phyloP scores from a whole-genome alignment of 306 rosid species.

The Albizia julibrissin region DNA sequence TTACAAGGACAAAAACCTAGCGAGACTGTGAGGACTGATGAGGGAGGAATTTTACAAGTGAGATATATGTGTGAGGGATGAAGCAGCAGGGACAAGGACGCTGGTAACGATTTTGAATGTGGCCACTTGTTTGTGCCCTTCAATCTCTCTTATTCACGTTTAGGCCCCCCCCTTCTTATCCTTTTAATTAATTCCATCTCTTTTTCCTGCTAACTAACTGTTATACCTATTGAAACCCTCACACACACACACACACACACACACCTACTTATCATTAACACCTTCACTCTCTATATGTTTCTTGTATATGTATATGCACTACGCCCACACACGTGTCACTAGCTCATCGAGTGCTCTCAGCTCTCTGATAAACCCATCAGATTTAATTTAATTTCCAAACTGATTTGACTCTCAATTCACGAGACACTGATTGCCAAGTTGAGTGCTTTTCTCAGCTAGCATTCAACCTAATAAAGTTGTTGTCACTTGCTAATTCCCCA shows the following conservation, averaged over 20 bases:
- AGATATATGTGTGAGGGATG: background rate
- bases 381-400: background rate
- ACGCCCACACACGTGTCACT: background rate
- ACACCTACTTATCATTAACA: background rate
- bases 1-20: background rate
- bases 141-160: background rate
- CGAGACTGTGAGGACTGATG: background rate
- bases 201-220: background rate
- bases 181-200: background rate
- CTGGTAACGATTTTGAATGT: background rate
- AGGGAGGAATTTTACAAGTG: background rate
- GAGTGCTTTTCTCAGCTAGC: background rate
- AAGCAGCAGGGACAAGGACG: conserved; percentile 5
- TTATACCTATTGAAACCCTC: background rate
- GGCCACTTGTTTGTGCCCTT: background rate
- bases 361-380: background rate
- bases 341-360: background rate
- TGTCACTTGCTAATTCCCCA: background rate
- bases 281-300: background rate
- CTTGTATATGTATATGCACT: background rate
- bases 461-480: background rate
- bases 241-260: background rate
- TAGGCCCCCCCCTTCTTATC: background rate
- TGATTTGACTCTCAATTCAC: background rate
- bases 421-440: background rate